phyloP scores from a whole-genome alignment of 805 yeast species.

The Scheffersomyces ergatensis region DNA sequence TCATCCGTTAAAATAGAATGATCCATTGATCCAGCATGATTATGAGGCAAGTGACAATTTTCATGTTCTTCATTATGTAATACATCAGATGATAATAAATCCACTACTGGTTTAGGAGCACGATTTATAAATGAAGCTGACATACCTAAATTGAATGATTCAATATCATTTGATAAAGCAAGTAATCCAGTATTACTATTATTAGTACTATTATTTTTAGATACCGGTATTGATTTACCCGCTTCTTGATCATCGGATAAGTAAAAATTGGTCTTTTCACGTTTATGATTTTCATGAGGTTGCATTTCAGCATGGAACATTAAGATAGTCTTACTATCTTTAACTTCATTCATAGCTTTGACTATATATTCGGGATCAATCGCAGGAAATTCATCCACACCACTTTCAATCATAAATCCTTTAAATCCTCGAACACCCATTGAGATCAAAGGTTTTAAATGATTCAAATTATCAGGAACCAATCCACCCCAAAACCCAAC shows the following conservation, averaged over 20 bases:
- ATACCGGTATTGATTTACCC: constrained; percentile 1
- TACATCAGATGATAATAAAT: constrained; percentile 19
- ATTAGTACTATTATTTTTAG: constrained; percentile 4
- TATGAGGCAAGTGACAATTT: constrained; percentile 30
- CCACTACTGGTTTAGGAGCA: constrained; percentile 38
- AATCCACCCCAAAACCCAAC: constrained; percentile 97
- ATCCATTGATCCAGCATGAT: constrained; percentile 30
- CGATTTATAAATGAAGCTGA: constrained; percentile 37
- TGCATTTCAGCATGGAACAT: constrained; percentile 96
- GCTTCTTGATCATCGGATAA: constrained; percentile 3
- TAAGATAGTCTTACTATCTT: constrained; percentile 64
- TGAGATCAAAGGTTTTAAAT: constrained; percentile 70
- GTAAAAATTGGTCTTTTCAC: constrained; percentile 3
- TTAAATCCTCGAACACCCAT: constrained; percentile 94
- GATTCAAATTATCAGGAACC: constrained; percentile 71
- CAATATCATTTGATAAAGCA: constrained; percentile 22
- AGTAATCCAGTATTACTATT: constrained; percentile 1
- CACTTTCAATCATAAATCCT: constrained; percentile 88
- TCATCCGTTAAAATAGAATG: constrained; percentile 41
- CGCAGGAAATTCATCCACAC: constrained; percentile 95
- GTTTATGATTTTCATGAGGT: constrained; percentile 24
- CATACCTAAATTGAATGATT: constrained; percentile 34
- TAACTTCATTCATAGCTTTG: constrained; percentile 61
- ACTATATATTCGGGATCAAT: constrained; percentile 63
- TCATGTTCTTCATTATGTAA: constrained; percentile 22